Base-by-base conservation (phyloP, 1,284 basidiomycete species). In the Apiotrichum gracile region DNA sequence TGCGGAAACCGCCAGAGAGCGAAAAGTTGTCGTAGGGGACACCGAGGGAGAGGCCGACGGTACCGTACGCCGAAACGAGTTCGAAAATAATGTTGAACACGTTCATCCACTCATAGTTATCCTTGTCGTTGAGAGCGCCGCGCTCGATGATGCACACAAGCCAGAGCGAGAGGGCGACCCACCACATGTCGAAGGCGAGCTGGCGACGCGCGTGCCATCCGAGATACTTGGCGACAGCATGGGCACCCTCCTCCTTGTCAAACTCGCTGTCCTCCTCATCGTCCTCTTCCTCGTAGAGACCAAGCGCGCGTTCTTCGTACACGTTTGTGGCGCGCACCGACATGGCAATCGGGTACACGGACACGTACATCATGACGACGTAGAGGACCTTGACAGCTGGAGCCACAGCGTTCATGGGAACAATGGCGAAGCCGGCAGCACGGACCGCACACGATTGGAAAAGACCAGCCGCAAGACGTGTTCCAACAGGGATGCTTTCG, bases 281-380 rank as follows among this genome's bases (percentile, higher is more conserved):
- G n/a, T 80, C 79, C 4, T 82, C 76, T 0, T 79, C 78, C 0
- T 78, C 74, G 65, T 84, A 92, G 33, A 93, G 76, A 1, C 90
- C 90, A 14, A 91, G 78, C 0, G 87, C 87, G 55, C 82, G 83
- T 65, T 97, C 92, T 70, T 98, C 94, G 72, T 97, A 97, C 1
- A 97, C 94, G 72, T 97, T 97, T 21, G 94, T 97, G n/a, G 88
- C 84, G n/a, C 93, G 87, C 12, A 98, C 89, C 62, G 85, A 86
- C 51, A 83, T 69, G 19, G 81, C 81, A 39, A 82, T 77, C 13
- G 80, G 80, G 59, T 79, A 80, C 76, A 68, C 61, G 25, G 63
- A 61, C 31, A 78, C 73, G 60, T 79, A 79, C 76, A 94, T 94
- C 87, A 88, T 91, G 57, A 89, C 80, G 4, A 88, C 83, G 70